Evolutionary conservation across 371 early-diverging fungal species (phyloP).

Genomic region (Mortierella sp.): DNA sequence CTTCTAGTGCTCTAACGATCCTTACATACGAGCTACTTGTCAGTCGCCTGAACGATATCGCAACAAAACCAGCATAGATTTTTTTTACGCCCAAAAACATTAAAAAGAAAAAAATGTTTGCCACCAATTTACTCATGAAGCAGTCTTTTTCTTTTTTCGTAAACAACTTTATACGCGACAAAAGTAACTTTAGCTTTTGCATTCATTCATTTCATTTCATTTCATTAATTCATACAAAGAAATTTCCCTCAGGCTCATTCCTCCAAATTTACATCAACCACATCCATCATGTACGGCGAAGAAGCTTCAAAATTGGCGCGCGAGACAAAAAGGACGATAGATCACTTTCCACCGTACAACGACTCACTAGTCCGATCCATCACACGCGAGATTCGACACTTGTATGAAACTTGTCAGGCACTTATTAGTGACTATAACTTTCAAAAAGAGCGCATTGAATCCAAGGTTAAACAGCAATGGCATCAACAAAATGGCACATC

Average conservation of each 20-base stretch:
- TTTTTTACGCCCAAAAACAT: not conserved
- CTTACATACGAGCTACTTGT: slow-evolving; percentile 86
- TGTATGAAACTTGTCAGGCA: slow-evolving; percentile 50
- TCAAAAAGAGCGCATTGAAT: slow-evolving; percentile 64
- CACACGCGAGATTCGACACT: slow-evolving; percentile 74
- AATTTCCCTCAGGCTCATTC: not conserved
- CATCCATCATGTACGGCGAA: slow-evolving; percentile 75
- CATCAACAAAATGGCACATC: slow-evolving; percentile 30
- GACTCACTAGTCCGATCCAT: slow-evolving; percentile 87
- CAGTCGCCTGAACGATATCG: slow-evolving; percentile 43
- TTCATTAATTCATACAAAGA: too few species aligned
- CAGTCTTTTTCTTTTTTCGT: slow-evolving; percentile 8
- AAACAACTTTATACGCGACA: slow-evolving; percentile 3
- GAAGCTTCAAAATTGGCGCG: slow-evolving; percentile 83
- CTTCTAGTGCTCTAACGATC: slow-evolving; percentile 89
- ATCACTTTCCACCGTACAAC: slow-evolving; percentile 84
- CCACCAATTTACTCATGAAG: slow-evolving; percentile 1
- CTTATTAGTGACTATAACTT: slow-evolving; percentile 59
- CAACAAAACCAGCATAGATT: slow-evolving; percentile 35
- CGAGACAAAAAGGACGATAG: slow-evolving; percentile 85
- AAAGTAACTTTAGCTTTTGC: not conserved
- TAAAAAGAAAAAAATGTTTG: slow-evolving; percentile 15
- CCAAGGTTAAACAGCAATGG: slow-evolving; percentile 53
- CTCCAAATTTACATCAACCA: not conserved
- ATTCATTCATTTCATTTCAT: not conserved